Evolutionary conservation across 2,329 filamentous ascomycete species (phyloP).

Genomic region (Zelopaecilomyces penicillatus): DNA sequence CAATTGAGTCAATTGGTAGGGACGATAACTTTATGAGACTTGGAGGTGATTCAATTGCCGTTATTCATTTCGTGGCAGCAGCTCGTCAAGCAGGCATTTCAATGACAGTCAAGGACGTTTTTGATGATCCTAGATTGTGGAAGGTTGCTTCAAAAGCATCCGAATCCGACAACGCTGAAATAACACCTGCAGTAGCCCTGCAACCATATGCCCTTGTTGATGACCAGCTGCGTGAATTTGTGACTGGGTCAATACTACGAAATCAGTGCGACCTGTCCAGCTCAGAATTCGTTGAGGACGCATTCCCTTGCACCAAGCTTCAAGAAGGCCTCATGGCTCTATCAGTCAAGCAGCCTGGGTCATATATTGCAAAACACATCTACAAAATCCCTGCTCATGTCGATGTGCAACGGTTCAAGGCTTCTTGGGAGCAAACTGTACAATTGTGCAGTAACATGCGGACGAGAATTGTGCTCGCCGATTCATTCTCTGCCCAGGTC

Average conservation of each 20-base stretch:
- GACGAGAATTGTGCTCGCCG: not conserved
- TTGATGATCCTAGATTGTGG: slow-evolving; percentile 1
- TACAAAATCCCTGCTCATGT: slow-evolving; percentile 10
- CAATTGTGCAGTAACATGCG: not conserved
- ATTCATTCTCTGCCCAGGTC: not conserved
- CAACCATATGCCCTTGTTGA: too few species aligned
- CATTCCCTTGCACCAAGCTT: not conserved
- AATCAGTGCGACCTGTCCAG: too few species aligned
- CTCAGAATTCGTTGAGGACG: slow-evolving; percentile 6
- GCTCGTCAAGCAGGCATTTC: slow-evolving; percentile 17
- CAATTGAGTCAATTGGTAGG: not conserved
- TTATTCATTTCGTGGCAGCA: slow-evolving; percentile 18
- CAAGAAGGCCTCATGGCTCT: slow-evolving; percentile 9
- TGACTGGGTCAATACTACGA: too few species aligned
- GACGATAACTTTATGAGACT: slow-evolving; percentile 4
- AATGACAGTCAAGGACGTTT: slow-evolving; percentile 14
- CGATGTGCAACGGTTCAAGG: not conserved
- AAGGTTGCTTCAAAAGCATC: not conserved
- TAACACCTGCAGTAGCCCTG: too few species aligned
- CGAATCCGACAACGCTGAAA: not conserved
- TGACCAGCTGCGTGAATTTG: too few species aligned
- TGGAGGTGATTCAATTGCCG: slow-evolving; percentile 4
- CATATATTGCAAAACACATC: slow-evolving; percentile 24
- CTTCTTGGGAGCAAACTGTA: not conserved
- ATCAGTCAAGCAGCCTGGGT: slow-evolving; percentile 19